phyloP scores from a whole-genome alignment of 371 early-diverging fungal genomes.

The Mortierella sp. region DNA sequence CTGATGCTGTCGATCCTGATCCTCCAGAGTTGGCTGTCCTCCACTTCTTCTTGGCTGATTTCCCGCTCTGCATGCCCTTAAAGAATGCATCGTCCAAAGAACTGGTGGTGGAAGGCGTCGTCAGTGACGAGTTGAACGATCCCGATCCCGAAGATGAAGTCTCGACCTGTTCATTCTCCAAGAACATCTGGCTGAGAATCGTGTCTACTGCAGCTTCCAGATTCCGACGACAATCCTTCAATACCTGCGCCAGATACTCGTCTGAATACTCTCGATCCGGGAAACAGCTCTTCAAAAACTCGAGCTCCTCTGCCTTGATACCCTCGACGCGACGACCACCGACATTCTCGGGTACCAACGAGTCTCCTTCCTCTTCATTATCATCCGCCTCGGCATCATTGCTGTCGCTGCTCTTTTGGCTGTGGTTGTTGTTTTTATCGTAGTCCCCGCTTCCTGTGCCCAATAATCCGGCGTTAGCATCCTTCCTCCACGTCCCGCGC shows the following conservation, averaged over 20 bases:
- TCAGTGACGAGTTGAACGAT: constrained; percentile 24
- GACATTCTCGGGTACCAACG: not conserved
- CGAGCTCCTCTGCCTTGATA: constrained; percentile 36
- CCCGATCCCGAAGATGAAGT: constrained; percentile 51
- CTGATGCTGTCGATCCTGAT: not conserved
- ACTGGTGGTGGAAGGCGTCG: constrained; percentile 8
- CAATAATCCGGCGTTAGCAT: not conserved
- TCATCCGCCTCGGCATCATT: not conserved
- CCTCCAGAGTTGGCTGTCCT: constrained; percentile 11
- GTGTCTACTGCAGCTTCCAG: constrained; percentile 43
- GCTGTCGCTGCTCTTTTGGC: not conserved
- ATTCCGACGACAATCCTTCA: constrained; percentile 38
- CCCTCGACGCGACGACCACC: not conserved
- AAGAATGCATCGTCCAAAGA: constrained; percentile 50
- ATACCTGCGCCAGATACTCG: constrained; percentile 37
- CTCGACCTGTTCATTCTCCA: constrained; percentile 55
- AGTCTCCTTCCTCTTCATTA: not conserved
- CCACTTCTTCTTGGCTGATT: constrained; percentile 20
- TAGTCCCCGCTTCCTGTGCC: not conserved
- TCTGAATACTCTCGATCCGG: constrained; percentile 47
- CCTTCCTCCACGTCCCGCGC: constrained; percentile 5
- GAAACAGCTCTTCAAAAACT: constrained; percentile 52
- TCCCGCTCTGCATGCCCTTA: constrained; percentile 17
- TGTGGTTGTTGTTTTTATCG: not conserved
- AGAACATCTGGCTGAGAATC: constrained; percentile 55